Evolutionary conservation across 1,139 yeast genomes (phyloP), one percentile per base, ranked within the genome.

Genomic region (Yamadazyma epiphylla): DNA sequence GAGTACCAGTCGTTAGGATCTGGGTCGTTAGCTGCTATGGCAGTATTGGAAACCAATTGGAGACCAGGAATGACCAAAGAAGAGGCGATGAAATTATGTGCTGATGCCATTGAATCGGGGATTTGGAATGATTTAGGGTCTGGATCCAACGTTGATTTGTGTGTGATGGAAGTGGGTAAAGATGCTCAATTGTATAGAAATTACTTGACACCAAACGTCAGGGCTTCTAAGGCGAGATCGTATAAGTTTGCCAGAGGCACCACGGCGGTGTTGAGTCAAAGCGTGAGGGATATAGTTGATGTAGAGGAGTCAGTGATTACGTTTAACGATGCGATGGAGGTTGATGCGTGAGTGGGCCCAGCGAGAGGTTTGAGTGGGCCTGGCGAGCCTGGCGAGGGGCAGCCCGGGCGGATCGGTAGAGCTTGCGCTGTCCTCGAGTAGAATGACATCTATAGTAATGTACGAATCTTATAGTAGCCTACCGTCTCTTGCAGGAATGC

Each of bases 11-110:
- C 96, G 8, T 70, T 91, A 44, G 98, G 98, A 5, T 86, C 96
- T 3, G 98, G 98, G 40, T 88, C 96, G n/a, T 74, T 91, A 57
- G 97, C 98, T 3, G 98, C 98, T 11, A 91, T 91, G 95, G 96
- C 98, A 3, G 94, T 91, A 14, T 70, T 91, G 49, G 98, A 91
- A 60, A 75, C 94, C 25, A 74, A 80, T 42, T 91, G 95, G 94
- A 78, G 72, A 49, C 79, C 76, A 40, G 86, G 77, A 42, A 63
- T 91, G 70, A 72, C 80, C 15, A 81, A 70, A 55, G 95, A 88
- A 29, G 95, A 87, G 53, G 98, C 97, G 14, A 79, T 89, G 64
- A 77, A 77, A 43, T 71, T 91, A 37, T 91, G 96, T 42, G 73
- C 96, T 5, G 88, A 85, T 45, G 98, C 98, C 26, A 91, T 91